phyloP scores from a whole-genome alignment of 345 rosid genomes.

The Citrus sp. region DNA sequence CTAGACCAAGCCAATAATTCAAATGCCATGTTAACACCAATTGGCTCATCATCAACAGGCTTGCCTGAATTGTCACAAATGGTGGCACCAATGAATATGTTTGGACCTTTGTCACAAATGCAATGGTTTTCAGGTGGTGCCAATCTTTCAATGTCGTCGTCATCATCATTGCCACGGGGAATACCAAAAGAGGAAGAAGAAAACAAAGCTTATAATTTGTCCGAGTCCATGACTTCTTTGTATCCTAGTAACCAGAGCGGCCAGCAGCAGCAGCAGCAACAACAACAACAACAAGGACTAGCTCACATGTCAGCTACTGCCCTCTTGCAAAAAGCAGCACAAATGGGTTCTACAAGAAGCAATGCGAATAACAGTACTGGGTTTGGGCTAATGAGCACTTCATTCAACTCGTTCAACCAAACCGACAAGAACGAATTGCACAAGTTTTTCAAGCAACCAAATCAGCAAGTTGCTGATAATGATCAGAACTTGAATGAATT shows the following conservation, averaged over 20 bases:
- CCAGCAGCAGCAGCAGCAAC: neutral
- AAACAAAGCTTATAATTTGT: constrained; percentile 20
- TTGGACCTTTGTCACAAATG: constrained; percentile 26
- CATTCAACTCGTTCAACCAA: constrained; percentile 17
- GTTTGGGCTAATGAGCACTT: constrained; percentile 26
- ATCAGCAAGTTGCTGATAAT: neutral
- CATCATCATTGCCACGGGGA: constrained; percentile 18
- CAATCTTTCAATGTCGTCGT: constrained; percentile 3
- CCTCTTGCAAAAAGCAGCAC: constrained; percentile 80
- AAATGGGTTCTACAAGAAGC: constrained; percentile 79
- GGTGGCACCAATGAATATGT: constrained; percentile 20
- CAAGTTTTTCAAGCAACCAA: constrained; percentile 10
- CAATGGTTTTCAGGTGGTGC: constrained; percentile 25
- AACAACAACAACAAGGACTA: constrained; percentile 11
- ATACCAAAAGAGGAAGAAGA: constrained; percentile 28
- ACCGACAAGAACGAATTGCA: neutral
- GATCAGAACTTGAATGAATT: constrained; percentile 20
- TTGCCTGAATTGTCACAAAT: constrained; percentile 34
- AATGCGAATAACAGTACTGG: constrained; percentile 12
- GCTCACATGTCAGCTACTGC: constrained; percentile 79
- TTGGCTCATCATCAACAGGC: constrained; percentile 2
- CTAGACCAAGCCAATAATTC: constrained; percentile 33
- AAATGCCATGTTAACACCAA: constrained; percentile 19
- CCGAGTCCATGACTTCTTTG: constrained; percentile 26
- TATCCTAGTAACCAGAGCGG: constrained; percentile 22